Evolutionary conservation across 768 basidiomycete species (phyloP).

Genomic region (Agrocybe chaxingu): DNA sequence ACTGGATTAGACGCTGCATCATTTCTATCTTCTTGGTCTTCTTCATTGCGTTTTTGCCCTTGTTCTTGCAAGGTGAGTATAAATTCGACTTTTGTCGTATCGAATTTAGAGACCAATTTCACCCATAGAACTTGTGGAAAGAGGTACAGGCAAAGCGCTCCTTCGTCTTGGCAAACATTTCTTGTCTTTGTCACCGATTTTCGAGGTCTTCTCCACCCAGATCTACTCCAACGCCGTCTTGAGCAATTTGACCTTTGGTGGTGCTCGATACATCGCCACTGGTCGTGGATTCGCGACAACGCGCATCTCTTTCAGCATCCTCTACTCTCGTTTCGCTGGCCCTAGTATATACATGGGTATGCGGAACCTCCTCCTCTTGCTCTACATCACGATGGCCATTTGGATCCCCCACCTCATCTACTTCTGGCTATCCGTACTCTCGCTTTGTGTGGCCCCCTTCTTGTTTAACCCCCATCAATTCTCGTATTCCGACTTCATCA

Average conservation of each 20-base stretch:
- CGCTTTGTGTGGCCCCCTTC: slow-evolving; percentile 95
- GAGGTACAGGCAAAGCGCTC: slow-evolving; percentile 92
- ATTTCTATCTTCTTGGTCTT: slow-evolving; percentile 98
- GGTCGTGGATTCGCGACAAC: slow-evolving; percentile 99
- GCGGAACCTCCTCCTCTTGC: slow-evolving; percentile 85
- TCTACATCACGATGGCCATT: slow-evolving; percentile 87
- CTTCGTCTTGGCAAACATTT: slow-evolving; percentile 96
- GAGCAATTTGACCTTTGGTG: slow-evolving; percentile 96
- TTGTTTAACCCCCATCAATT: slow-evolving; percentile 99
- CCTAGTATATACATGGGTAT: slow-evolving; percentile 99
- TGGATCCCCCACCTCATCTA: slow-evolving; percentile 96
- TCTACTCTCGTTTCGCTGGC: slow-evolving; percentile 98
- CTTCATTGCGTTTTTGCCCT: slow-evolving; percentile 93
- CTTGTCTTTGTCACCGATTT: slow-evolving; percentile 92
- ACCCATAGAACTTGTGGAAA: slow-evolving; percentile 82
- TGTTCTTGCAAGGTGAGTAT: slow-evolving; percentile 87
- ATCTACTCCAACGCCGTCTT: slow-evolving; percentile 97
- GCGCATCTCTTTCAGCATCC: slow-evolving; percentile 91
- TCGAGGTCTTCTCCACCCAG: slow-evolving; percentile 98
- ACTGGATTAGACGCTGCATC: slow-evolving; percentile 97
- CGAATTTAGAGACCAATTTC: slow-evolving; percentile 1
- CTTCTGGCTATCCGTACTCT: slow-evolving; percentile 97
- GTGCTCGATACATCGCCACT: slow-evolving; percentile 98
- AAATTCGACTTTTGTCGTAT: not conserved
- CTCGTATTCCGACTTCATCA: slow-evolving; percentile 94